Evolutionary conservation across 1,284 basidiomycete genomes (phyloP).

Genomic region (Athelia sp.): DNA sequence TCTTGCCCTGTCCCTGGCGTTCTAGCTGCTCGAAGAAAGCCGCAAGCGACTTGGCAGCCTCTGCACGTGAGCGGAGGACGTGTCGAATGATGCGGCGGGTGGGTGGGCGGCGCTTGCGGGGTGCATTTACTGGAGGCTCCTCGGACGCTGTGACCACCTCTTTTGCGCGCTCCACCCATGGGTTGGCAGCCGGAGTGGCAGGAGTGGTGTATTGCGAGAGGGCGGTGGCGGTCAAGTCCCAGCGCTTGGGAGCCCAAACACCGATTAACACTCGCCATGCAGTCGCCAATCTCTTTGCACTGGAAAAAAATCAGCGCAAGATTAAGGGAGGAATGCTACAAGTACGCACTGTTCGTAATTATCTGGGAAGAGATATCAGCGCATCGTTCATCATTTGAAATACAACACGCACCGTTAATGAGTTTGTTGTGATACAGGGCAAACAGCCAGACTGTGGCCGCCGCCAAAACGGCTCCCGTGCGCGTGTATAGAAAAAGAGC

Average conservation of each 20-base stretch:
- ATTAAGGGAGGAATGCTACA: conserved; percentile 4
- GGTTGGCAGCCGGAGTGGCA: conserved; percentile 56
- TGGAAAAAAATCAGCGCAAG: conserved; percentile 24
- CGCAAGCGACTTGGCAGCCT: conserved; percentile 72
- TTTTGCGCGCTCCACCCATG: conserved; percentile 58
- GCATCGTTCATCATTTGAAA: conserved; percentile 11
- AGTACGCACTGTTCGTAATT: conserved; percentile 74
- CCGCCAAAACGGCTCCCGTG: conserved; percentile 47
- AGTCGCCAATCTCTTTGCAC: conserved; percentile 77
- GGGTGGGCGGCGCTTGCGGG: conserved; percentile 52
- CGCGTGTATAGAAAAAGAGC: conserved; percentile 69
- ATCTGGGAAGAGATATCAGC: conserved; percentile 36
- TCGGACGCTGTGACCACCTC: conserved; percentile 19
- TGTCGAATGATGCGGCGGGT: conserved; percentile 81
- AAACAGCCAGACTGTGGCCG: conserved; percentile 60
- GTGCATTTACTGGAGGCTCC: conserved; percentile 37
- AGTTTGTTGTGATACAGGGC: conserved; percentile 78
- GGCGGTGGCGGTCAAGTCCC: conserved; percentile 68
- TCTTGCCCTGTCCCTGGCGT: conserved; percentile 35
- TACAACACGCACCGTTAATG: conserved; percentile 57
- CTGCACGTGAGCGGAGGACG: conserved; percentile 74
- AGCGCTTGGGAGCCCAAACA: conserved; percentile 80
- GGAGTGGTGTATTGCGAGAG: conserved; percentile 75
- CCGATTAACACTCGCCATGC: conserved; percentile 90
- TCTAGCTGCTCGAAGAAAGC: conserved; percentile 68